Evolutionary conservation across 306 rosid genomes (phyloP).

Genomic region (Oxytropis ochrocephala): DNA sequence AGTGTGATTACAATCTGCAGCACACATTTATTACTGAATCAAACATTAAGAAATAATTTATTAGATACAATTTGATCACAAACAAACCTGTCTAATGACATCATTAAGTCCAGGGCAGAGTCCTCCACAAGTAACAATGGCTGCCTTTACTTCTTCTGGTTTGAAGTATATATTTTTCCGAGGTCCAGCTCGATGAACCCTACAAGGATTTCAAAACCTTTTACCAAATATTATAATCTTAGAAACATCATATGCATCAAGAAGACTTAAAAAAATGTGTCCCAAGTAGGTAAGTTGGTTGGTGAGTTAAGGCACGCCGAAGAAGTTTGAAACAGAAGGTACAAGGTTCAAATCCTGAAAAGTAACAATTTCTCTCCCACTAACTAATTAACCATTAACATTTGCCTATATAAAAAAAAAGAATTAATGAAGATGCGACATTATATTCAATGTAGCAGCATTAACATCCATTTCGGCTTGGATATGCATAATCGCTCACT

Average conservation of each 20-base stretch:
- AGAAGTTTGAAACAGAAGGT: too few species aligned
- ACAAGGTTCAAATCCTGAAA: too few species aligned
- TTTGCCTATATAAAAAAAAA: too few species aligned
- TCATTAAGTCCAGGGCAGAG: slow-evolving; percentile 99
- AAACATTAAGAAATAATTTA: slow-evolving; percentile 2
- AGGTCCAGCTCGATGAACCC: slow-evolving; percentile 99
- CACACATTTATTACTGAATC: slow-evolving; percentile 22
- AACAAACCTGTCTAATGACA: slow-evolving; percentile 89
- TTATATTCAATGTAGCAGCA: background rate
- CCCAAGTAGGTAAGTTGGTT: too few species aligned
- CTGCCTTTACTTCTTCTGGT: slow-evolving; percentile 96
- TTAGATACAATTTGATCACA: slow-evolving; percentile 7
- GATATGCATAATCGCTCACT: background rate
- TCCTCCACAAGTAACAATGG: slow-evolving; percentile 95
- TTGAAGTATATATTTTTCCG: slow-evolving; percentile 78
- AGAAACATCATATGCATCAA: background rate
- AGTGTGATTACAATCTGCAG: slow-evolving; percentile 95
- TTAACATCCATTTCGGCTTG: background rate
- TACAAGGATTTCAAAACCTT: slow-evolving; percentile 25
- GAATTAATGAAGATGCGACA: background rate
- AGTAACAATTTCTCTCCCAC: too few species aligned
- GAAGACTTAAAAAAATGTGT: background rate
- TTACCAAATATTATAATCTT: background rate
- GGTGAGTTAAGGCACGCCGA: too few species aligned
- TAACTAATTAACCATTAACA: too few species aligned